Percentiles rank a stretch among this genome's conserved stretches.
Conservation (phyloP, 2,329 filamentous ascomycete species). For the Scedosporium minutisporum region DNA sequence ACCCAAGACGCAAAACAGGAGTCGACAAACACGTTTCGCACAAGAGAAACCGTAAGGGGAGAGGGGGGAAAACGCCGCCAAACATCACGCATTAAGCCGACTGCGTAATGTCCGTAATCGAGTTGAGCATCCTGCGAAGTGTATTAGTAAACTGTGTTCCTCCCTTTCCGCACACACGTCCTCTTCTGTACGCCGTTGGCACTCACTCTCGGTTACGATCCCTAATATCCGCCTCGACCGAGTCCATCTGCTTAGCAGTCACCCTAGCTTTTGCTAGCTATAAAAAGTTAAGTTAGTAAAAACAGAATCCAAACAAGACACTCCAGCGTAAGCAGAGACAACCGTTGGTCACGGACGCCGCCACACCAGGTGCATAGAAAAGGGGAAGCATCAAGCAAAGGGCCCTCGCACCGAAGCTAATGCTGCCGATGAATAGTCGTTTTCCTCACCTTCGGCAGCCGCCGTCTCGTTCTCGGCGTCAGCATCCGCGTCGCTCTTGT, state of each 20-base stretch:
- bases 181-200: not conserved
- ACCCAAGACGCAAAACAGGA: no score
- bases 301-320: conserved; percentile 14
- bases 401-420: conserved; percentile 56
- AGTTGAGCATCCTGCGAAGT: not conserved
- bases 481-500: conserved; percentile 15
- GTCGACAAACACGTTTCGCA: not conserved
- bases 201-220: conserved; percentile 40
- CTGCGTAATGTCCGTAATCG: not conserved
- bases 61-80: no score
- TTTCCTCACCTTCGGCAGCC: conserved; percentile 48
- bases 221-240: conserved; percentile 47
- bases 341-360: not conserved
- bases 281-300: not conserved
- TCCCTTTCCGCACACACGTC: not conserved
- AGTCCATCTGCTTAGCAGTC: conserved; percentile 39
- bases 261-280: conserved; percentile 20
- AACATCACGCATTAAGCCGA: not conserved
- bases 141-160: not conserved
- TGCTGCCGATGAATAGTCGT: conserved; percentile 55
- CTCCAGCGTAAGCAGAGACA: not conserved
- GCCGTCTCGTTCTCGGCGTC: conserved; percentile 12
- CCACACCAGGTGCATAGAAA: not conserved
- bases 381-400: conserved; percentile 27
- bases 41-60: not conserved